Evolutionary conservation across 768 basidiomycete species (phyloP), one percentile per base, ranked within the genome.

Genomic region (Gymnopilus junonius): DNA sequence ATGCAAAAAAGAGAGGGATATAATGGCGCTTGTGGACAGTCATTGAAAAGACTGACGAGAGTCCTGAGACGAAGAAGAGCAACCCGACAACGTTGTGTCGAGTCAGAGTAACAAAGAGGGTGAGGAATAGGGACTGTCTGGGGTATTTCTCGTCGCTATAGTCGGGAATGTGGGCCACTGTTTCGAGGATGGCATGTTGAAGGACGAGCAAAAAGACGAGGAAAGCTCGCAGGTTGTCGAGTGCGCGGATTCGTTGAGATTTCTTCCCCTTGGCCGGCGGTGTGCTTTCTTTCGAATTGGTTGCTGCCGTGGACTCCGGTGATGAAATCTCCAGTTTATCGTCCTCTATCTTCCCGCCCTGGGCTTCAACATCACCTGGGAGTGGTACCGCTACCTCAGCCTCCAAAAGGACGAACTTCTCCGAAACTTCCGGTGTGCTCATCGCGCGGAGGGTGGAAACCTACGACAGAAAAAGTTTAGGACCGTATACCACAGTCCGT

Each of bases 131-230:
- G 25, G 46, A 37, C 15, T 59, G 58, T 35, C 23, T 59, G 20
- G 45, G 48, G 20, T 34, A 51, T 3, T 58, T 35, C 14, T 25
- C 17, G 21, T 58, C 31, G 45, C 29, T 48, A 40, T 25, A 42
- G 8, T 46, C 43, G 6, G 58, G 58, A 15, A 29, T 48, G 20
- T 59, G 12, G 2, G 58, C 31, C 14, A 50, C 48, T 4, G 58
- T 59, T 25, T 59, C 58, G 32, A 59, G 31, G 12, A 35, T 37
- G 12, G 58, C 29, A 20, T 50, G 31, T 27, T 59, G 58, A 15
- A 59, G 43, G 21, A 59, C 35, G 15, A 59, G 43, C 21, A 59
- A 12, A 46, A 59, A 59, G 46, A 59, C 29, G 3, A 59, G 58
- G 45, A 50, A 21, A 8, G 58, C 35, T 2, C 58, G 58, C 11